Evolutionary conservation across 768 basidiomycete species (phyloP), one percentile per base, ranked within the genome.

Genomic region (Termitomyces sp.): DNA sequence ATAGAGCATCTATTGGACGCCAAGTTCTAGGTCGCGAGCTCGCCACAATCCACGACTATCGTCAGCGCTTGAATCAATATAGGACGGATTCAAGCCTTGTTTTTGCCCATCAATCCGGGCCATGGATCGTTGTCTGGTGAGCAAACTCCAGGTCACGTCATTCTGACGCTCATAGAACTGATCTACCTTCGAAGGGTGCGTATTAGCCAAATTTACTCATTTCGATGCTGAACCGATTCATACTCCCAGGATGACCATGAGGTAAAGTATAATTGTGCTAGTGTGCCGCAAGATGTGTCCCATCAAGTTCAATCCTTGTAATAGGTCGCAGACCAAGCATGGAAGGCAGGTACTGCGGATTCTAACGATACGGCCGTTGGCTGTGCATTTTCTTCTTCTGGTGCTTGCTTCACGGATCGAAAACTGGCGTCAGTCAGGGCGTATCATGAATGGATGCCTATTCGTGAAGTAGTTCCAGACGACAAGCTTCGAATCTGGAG

Each of bases 401-500:
- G 80, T 3, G 82, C 82, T 12, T 55, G 54, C 40, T 55, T 55
- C 54, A 55, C 83, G 5, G 82, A 86, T 66, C 72, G 85, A 45
- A 86, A 86, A 69, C 68, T 84, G 4, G 83, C 84, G 38, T 84
- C 82, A 4, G 80, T 84, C 25, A 74, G 83, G 34, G 83, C 83
- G 1, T 85, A 84, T 66, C 82, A 86, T 65, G 83, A 85, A 62
- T 86, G 84, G 84, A 79, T 86, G 74, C 84, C 84, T 12, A 83
- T 86, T 61, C 77, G 86, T 10, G 82, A 85, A 63, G 82, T 86
- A 17, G 78, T 78, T 45, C 76, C 78, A 1, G 77, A 78, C 55
- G 83, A 86, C 70, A 77, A 81, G 65, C 77, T 86, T 15, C 76
- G 84, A 32, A 86, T 86, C 56, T 86, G 83, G 83, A 78, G 85